phyloP scores from a whole-genome alignment of 371 early-diverging fungal genomes.

The Enterospora canceri region DNA sequence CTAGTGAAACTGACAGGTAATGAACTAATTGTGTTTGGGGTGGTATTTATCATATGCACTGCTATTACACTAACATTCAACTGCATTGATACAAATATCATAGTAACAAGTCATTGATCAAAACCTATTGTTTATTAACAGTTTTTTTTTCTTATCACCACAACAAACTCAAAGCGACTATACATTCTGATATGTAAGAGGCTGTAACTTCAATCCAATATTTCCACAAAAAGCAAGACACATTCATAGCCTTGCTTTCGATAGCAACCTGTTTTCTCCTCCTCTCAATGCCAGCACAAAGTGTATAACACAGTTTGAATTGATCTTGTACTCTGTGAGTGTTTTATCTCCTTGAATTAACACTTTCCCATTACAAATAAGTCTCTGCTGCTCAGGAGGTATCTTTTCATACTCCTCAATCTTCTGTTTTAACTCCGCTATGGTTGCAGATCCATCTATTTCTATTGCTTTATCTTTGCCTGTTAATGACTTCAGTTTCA shows the following conservation, averaged over 20 bases:
- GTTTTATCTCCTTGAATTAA: conserved; percentile 64
- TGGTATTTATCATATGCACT: background rate
- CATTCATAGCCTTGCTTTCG: too few species aligned
- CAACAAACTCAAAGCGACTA: too few species aligned
- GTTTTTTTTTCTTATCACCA: too few species aligned
- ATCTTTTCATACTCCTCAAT: conserved; percentile 40
- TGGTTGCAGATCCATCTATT: conserved; percentile 29
- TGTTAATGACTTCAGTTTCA: conserved; percentile 47
- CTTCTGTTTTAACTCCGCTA: conserved; percentile 35
- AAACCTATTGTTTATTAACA: too few species aligned
- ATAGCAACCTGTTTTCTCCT: too few species aligned
- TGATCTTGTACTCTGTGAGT: conserved; percentile 65
- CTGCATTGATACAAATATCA: too few species aligned
- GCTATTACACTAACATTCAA: too few species aligned
- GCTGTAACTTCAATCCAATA: too few species aligned
- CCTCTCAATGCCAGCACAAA: conserved; percentile 90
- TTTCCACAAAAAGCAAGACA: too few species aligned
- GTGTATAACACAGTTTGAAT: conserved; percentile 77
- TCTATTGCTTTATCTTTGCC: conserved; percentile 44
- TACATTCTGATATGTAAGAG: too few species aligned
- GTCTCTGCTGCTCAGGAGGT: conserved; percentile 45
- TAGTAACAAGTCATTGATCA: too few species aligned
- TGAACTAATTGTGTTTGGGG: background rate
- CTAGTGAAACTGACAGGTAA: background rate
- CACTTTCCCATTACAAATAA: conserved; percentile 46